These are phyloP conservation scores for Aphanoascus verrucosus DNA, from an alignment of 2,329 filamentous ascomycete genomes.

Conservation along the genomic window DNA sequence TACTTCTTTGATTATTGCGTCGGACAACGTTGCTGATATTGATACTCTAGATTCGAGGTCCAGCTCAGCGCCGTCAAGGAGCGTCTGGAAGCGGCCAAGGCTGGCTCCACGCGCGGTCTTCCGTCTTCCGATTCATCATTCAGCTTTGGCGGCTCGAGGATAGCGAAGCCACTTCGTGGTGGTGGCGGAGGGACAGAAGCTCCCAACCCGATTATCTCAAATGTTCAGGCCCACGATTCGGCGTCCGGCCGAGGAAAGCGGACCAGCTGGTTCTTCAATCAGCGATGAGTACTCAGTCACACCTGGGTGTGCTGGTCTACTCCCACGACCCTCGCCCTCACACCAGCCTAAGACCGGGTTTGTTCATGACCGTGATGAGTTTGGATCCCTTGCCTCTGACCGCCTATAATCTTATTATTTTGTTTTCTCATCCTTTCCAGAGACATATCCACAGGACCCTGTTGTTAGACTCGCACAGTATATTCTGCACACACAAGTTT, in stretches of 20 bases:
- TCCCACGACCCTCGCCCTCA: not conserved
- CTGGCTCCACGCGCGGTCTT: slow-evolving; percentile 76
- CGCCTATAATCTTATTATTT: not conserved
- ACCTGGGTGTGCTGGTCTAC: not conserved
- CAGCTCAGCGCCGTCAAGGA: slow-evolving; percentile 97
- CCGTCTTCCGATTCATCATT: slow-evolving; percentile 57
- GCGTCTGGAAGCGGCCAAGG: slow-evolving; percentile 88
- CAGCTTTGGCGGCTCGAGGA: slow-evolving; percentile 53
- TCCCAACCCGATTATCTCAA: slow-evolving; percentile 25
- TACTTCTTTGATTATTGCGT: not conserved
- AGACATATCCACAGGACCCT: no score
- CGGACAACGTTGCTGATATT: slow-evolving; percentile 11
- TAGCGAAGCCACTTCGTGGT: slow-evolving; percentile 55
- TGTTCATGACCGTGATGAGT: not conserved
- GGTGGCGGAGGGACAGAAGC: slow-evolving; percentile 33
- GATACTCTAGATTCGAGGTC: slow-evolving; percentile 70
- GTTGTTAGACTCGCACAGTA: no score
- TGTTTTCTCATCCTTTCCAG: not conserved
- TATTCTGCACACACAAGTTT: not conserved
- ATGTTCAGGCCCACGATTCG: slow-evolving; percentile 58
- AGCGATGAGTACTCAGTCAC: slow-evolving; percentile 24
- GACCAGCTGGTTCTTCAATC: slow-evolving; percentile 46
- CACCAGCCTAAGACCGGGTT: not conserved
- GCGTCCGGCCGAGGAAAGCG: slow-evolving; percentile 53
- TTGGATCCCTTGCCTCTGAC: no score